Evolutionary conservation across 2,329 filamentous ascomycete genomes (phyloP).

Genomic region (Aspergillus unguis): DNA sequence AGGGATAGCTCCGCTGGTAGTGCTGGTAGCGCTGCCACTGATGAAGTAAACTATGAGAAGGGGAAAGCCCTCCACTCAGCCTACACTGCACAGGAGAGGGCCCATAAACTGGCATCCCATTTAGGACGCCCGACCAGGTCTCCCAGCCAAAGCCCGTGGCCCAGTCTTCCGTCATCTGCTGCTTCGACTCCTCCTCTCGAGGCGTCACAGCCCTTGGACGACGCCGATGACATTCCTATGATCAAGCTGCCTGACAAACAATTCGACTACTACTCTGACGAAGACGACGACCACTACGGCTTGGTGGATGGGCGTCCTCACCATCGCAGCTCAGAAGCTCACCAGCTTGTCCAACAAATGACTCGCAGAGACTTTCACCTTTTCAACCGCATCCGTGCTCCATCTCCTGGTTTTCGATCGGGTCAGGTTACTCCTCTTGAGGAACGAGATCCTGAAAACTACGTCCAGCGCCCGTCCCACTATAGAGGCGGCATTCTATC

Average conservation of each 20-base stretch:
- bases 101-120: conserved; percentile 34
- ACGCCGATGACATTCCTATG: conserved; percentile 37
- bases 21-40: conserved; percentile 16
- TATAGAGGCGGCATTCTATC: conserved; percentile 73
- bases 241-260: conserved; percentile 34
- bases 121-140: conserved; percentile 30
- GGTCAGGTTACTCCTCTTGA: conserved; percentile 33
- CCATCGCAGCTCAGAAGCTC: conserved; percentile 30
- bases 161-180: conserved; percentile 29
- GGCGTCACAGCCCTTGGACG: conserved; percentile 23
- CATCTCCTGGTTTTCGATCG: conserved; percentile 32
- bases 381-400: conserved; percentile 32
- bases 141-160: conserved; percentile 27
- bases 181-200: conserved; percentile 30
- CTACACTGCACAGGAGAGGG: conserved; percentile 34
- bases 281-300: conserved; percentile 34
- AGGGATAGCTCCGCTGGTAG: conserved; percentile 22
- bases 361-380: conserved; percentile 32
- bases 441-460: conserved; percentile 54
- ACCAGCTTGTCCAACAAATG: conserved; percentile 37
- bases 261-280: conserved; percentile 28
- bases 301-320: conserved; percentile 27
- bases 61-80: conserved; percentile 33
- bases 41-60: conserved; percentile 36
- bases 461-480: conserved; percentile 63